Base-by-base conservation (phyloP, 129 eudicot genomes). In the Pittosporum tobira region DNA sequence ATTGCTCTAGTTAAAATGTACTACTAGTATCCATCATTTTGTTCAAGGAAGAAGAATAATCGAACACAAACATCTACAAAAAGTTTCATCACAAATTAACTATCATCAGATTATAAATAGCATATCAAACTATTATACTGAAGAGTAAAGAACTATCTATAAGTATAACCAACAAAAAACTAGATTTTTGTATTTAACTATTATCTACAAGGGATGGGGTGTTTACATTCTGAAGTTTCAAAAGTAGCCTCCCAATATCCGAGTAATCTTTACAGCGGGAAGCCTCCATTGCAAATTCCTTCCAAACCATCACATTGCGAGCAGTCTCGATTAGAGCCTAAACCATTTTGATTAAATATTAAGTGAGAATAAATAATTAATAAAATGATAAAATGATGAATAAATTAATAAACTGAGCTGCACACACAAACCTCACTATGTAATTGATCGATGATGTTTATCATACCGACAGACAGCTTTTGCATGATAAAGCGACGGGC, bases 231-330 rank as follows among this genome's bases (percentile, higher is more conserved):
- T 83, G 80, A 63, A 93, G 88, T 78, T 93, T 84, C 72, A 77
- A 66, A 73, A 87, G 96, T 85, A 84, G 75, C 77, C 79, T 87
- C 72, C 96, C 99, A 51, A 81, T 87, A 77, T 87, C 94, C 13
- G 84, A 72, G 53, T 93, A 93, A 73, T 77, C 79, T 70, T 79
- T 93, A 73, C 99, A 87, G 51, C 78, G 72, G n/a, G 94, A 87
- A 77, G 94, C 96, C 73, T 93, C 96, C 76, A 73, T 49, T 4
- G 96, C 94, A 81, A 93, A 93, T 37, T 84, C 93, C 84, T 88
- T 93, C 96, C 88, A 81, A n/a, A 75, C 84, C 76, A 38, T 68
- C 63, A 84, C 73, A 60, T 76, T 72, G 12, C 94, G 88, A 64
- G 96, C 94, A 70, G 77, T 68, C 71, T 93, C 96, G 3, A 62